phyloP scores from a whole-genome alignment of 768 basidiomycete species.

The Boletus subcaerulescens region DNA sequence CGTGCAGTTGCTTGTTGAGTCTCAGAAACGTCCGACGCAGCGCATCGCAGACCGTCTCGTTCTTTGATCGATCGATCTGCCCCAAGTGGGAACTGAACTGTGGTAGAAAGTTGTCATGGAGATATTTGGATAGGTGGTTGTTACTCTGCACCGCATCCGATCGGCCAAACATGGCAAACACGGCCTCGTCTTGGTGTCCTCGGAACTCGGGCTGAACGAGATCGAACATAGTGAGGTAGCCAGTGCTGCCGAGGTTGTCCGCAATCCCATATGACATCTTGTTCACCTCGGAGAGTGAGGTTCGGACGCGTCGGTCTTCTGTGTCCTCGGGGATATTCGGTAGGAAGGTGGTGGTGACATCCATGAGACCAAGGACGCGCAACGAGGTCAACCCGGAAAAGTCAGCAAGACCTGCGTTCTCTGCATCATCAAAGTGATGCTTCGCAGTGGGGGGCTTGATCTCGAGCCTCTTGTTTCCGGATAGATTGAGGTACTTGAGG shows the following conservation, averaged over 20 bases:
- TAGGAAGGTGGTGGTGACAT: conserved; percentile 69
- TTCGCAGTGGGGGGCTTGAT: conserved; percentile 65
- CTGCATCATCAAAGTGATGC: conserved; percentile 22
- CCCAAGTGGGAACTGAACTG: conserved; percentile 62
- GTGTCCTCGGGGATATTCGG: conserved; percentile 77
- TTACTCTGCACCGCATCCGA: conserved; percentile 53
- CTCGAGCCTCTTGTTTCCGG: conserved; percentile 94
- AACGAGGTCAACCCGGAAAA: conserved; percentile 86
- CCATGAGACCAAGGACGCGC: conserved; percentile 94
- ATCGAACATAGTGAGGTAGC: conserved; percentile 86
- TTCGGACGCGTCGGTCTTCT: conserved; percentile 88
- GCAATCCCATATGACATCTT: conserved; percentile 96
- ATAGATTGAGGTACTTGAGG: conserved; percentile 91
- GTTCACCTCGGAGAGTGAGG: conserved; percentile 84
- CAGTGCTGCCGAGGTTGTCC: conserved; percentile 79
- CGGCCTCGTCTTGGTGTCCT: conserved; percentile 69
- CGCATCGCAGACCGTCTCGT: conserved; percentile 67
- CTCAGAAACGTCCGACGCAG: conserved; percentile 84
- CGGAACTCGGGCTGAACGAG: conserved; percentile 87
- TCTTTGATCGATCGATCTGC: conserved; percentile 32
- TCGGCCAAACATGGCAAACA: conserved; percentile 96
- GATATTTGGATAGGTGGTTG: conserved; percentile 74
- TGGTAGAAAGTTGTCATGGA: conserved; percentile 75
- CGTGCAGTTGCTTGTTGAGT: conserved; percentile 80
- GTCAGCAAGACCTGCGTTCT: conserved; percentile 54